Evolutionary conservation across 2,329 filamentous ascomycete genomes (phyloP), one percentile per base, ranked within the genome.

Genomic region (Blastomyces gilchristii): DNA sequence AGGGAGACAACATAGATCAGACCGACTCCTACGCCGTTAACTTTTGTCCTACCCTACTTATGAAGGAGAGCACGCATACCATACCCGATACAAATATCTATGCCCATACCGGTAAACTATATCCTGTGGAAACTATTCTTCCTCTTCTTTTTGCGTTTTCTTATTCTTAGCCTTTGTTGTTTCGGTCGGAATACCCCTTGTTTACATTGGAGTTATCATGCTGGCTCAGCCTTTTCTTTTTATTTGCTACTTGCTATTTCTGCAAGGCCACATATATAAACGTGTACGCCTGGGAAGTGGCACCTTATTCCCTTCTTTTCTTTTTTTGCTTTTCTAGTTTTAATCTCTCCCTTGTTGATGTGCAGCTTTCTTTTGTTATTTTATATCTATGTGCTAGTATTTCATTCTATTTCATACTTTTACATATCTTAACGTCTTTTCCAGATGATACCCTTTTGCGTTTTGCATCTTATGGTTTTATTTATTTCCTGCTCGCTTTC

Each of bases 361-460:
- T 41, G 18, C 22, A 58, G 34, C 9, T 43, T 53, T 39, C 7
- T 53, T 53, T 37, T 50, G 34, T 53, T 50, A 18, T 53, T 22
- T 54, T 22, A 41, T 43, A 34, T 8, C 22, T 16, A 25, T 25
- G 11, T 41, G 43, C 39, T 41, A 18, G 37, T 53, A 14, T 52
- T 53, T 16, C n/a, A 7, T 41, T 37, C 50, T 31, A 18, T 31
- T 41, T 25, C 6, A 6, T 25, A 11, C 6, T 41, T 41, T 43
- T 41, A 18, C 25, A 9, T 49, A 49, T 49, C 16, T 22, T 28
- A n/a, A n/a, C n/a, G 37, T 31, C 28, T 18, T 28, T 59, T 37
- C 58, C 34, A 7, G 58, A 59, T 59, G 58, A 59, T 59, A 59
- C 58, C 58, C 58, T 49, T 39, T 11, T 59, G 25, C 28, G 28